Conservation (phyloP, 768 basidiomycete genomes). For the Cystofilobasidium macerans region DNA sequence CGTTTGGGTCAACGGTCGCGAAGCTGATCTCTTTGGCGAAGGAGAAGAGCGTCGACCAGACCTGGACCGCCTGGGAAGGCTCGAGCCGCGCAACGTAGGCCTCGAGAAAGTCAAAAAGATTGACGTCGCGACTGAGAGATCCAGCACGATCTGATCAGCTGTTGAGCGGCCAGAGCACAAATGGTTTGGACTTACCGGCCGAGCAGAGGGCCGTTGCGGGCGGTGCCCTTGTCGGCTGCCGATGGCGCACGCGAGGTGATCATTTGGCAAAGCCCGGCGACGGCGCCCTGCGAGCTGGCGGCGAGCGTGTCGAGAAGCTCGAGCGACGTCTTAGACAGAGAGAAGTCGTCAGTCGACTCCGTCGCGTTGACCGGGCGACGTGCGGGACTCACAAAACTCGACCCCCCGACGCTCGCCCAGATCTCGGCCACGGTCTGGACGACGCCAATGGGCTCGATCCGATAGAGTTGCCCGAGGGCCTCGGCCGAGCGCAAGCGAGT, state of each 20-base stretch:
- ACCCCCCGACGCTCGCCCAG: conserved; percentile 44
- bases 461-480: conserved; percentile 76
- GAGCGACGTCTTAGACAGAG: conserved; percentile 46
- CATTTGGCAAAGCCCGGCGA: conserved; percentile 79
- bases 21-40: conserved; percentile 61
- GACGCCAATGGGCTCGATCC: conserved; percentile 64
- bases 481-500: conserved; percentile 60
- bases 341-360: no score
- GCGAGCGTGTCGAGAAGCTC: conserved; percentile 74
- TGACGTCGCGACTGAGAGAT: conserved; percentile 50
- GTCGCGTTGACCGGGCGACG: no score
- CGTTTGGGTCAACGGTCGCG: conserved; percentile 59
- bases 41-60: conserved; percentile 70
- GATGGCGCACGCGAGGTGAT: not conserved
- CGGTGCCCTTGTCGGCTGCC: not conserved
- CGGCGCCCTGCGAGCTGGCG: conserved; percentile 70
- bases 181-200: not conserved
- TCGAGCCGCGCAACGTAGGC: conserved; percentile 72
- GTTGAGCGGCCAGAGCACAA: not conserved
- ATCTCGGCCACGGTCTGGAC: conserved; percentile 71
- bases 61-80: conserved; percentile 81
- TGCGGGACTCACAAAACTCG: no score
- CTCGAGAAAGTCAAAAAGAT: conserved; percentile 77
- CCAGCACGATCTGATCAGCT: not conserved
- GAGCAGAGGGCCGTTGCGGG: no score